These are phyloP conservation scores for Furcasterigmium furcatum DNA, from an alignment of 2,329 filamentous ascomycete genomes.

Conservation along the genomic window DNA sequence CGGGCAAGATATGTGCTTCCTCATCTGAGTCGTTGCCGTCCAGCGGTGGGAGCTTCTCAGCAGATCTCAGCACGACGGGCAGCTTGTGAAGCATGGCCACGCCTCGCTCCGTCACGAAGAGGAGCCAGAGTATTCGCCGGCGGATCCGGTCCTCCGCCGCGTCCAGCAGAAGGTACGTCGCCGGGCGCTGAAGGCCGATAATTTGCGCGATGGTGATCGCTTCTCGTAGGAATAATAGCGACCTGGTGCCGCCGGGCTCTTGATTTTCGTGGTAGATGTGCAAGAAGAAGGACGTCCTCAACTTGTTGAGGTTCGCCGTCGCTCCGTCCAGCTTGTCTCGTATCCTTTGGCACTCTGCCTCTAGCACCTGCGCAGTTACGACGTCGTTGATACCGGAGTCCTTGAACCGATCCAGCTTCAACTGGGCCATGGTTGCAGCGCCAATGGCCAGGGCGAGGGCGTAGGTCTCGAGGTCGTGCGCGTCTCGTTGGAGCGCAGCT, in stretches of 20 bases:
- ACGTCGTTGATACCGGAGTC: conserved; percentile 23
- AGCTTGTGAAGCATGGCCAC: conserved; percentile 48
- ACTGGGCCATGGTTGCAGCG: conserved; percentile 44
- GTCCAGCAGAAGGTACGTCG: conserved; percentile 30
- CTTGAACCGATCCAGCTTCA: conserved; percentile 33
- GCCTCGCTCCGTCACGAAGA: conserved; percentile 41
- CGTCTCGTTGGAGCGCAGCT: conserved; percentile 27
- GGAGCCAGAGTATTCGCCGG: conserved; percentile 31
- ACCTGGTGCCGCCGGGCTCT: conserved; percentile 39
- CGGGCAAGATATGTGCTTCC: conserved; percentile 39
- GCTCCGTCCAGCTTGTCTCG: conserved; percentile 22
- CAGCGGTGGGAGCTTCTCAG: conserved; percentile 29
- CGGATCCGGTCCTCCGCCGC: conserved; percentile 39
- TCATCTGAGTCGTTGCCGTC: conserved; percentile 26
- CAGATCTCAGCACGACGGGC: conserved; percentile 39
- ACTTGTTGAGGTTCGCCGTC: conserved; percentile 30
- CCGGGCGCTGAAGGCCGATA: conserved; percentile 40
- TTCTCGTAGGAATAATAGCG: conserved; percentile 44
- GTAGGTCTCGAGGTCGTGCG: conserved; percentile 28
- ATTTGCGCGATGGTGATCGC: conserved; percentile 50
- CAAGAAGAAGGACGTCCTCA: conserved; percentile 47
- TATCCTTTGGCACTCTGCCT: conserved; percentile 28
- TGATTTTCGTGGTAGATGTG: conserved; percentile 51
- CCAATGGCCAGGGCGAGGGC: conserved; percentile 42
- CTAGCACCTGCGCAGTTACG: conserved; percentile 27